Percentiles rank a stretch among this genome's conserved stretches.
Conservation (phyloP, 73 alveolate species). For the Uronychia setigera region DNA sequence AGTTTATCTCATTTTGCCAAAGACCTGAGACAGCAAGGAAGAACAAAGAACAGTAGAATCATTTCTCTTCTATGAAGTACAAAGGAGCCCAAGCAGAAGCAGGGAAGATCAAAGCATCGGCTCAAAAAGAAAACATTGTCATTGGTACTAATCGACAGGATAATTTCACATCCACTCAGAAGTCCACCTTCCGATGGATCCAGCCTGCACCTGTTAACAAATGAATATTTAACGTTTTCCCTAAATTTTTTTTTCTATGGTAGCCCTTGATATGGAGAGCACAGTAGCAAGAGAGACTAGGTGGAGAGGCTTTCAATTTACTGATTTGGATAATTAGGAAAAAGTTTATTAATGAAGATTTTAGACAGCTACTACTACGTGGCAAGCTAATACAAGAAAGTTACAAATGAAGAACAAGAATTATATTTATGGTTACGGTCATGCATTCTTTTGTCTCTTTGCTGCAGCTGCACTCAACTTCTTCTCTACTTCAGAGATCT, state of each 20-base stretch:
- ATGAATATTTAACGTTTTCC: neutral
- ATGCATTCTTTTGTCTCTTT: no score
- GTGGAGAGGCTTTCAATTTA: no score
- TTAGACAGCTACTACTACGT: no score
- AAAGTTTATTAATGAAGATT: no score
- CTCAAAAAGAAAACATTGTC: neutral
- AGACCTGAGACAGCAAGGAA: neutral
- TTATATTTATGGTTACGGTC: no score
- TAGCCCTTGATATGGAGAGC: no score
- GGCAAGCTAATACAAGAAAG: no score
- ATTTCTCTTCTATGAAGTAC: neutral
- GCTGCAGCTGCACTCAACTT: slow-evolving; percentile 1
- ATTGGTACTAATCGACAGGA: neutral
- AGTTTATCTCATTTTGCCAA: neutral
- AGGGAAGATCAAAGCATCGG: neutral
- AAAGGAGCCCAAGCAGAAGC: neutral
- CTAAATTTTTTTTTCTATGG: no score
- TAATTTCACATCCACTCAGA: neutral
- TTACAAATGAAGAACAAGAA: no score
- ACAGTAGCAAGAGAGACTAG: no score
- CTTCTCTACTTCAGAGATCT: neutral
- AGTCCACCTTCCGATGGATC: neutral
- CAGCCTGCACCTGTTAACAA: neutral
- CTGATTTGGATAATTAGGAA: no score
- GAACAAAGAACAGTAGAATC: neutral